Conservation (phyloP, 139 green algal genomes). For the Ostreobium quekettii region DNA sequence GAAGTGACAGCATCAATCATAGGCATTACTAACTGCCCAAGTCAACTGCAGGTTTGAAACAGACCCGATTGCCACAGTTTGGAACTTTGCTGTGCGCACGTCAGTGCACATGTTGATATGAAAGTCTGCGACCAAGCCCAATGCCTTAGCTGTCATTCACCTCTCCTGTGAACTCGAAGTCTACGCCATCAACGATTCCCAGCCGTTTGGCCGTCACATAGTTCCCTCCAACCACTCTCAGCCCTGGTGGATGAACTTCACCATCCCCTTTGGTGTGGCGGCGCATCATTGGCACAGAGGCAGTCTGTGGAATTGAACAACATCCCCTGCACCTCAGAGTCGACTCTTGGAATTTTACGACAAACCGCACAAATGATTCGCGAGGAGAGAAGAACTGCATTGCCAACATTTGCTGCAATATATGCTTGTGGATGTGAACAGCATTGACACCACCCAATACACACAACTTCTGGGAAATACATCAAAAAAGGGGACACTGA, state of each 20-base stretch:
- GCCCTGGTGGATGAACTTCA: slow-evolving; percentile 33
- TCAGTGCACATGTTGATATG: too few species aligned
- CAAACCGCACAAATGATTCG: too few species aligned
- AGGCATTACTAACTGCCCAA: too few species aligned
- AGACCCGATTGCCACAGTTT: too few species aligned
- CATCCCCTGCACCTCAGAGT: too few species aligned
- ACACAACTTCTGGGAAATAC: neutral
- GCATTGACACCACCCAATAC: neutral
- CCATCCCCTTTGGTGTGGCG: slow-evolving; percentile 66
- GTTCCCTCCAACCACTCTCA: slow-evolving; percentile 79
- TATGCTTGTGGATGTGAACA: neutral
- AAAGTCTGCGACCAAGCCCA: too few species aligned
- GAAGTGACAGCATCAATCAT: too few species aligned
- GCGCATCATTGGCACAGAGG: slow-evolving; percentile 71
- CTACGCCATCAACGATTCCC: slow-evolving; percentile 82
- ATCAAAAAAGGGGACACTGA: neutral
- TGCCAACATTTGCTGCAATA: neutral
- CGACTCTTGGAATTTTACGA: too few species aligned
- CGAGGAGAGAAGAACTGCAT: too few species aligned
- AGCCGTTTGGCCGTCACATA: slow-evolving; percentile 80
- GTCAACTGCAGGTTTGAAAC: too few species aligned
- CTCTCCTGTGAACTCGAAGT: slow-evolving; percentile 81
- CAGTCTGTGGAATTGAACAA: slow-evolving; percentile 41
- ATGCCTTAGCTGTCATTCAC: too few species aligned
- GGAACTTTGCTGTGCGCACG: too few species aligned